Percentiles rank a stretch among this genome's conserved stretches.
Evolutionary conservation across 345 rosid species (phyloP).

Genomic region (Lepidium didymum): DNA sequence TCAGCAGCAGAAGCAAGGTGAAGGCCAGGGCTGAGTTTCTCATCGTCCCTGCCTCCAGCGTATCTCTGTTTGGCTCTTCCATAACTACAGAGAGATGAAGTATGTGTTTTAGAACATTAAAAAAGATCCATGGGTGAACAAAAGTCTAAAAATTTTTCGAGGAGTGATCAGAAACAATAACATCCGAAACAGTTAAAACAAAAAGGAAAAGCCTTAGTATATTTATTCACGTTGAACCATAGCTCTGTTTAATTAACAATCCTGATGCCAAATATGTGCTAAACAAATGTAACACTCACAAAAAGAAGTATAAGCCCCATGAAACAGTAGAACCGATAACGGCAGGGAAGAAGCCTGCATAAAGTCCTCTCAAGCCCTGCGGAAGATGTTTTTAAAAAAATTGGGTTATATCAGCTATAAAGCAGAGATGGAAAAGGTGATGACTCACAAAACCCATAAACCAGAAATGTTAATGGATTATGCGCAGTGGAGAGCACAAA

Average conservation of each 20-base stretch:
- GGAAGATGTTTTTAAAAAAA: neutral
- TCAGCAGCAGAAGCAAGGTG: slow-evolving; percentile 97
- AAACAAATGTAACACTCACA: slow-evolving; percentile 42
- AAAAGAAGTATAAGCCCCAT: slow-evolving; percentile 90
- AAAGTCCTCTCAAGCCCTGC: slow-evolving; percentile 83
- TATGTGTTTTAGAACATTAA: neutral
- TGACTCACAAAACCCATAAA: neutral
- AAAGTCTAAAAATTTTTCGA: neutral
- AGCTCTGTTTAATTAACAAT: neutral
- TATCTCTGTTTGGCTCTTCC: slow-evolving; percentile 85
- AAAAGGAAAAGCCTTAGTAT: neutral
- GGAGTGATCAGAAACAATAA: neutral
- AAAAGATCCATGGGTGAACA: neutral
- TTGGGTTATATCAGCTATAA: neutral
- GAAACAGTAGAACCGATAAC: slow-evolving; percentile 81
- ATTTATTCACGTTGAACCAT: neutral
- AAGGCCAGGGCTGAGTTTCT: slow-evolving; percentile 55
- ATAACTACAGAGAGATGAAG: slow-evolving; percentile 41
- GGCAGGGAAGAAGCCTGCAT: slow-evolving; percentile 83
- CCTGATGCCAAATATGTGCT: neutral
- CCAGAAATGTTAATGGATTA: neutral
- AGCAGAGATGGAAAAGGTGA: neutral
- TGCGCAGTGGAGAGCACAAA: neutral
- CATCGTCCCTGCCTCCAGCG: slow-evolving; percentile 45
- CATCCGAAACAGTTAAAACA: neutral